Base-by-base conservation (phyloP, 306 rosid genomes). In the Prosopis cineraria region DNA sequence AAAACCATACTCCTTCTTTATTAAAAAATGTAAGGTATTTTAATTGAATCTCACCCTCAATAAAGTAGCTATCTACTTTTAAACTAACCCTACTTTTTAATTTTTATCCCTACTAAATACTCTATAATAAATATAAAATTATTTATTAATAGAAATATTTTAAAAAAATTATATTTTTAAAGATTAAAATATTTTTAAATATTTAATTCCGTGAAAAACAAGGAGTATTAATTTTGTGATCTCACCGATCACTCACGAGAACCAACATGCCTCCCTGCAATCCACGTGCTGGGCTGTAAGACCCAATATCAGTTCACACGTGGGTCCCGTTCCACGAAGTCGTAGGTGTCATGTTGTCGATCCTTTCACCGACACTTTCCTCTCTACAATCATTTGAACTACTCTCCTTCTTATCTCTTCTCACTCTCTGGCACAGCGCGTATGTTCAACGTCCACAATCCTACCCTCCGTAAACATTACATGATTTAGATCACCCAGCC, bases 331-430 rank as follows among this genome's bases (percentile, higher is more conserved):
- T 25, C 19, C 33, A 64, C 66, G 79, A 81, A 81, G 68, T 78
- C 73, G 78, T 82, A 75, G 79, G 82, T 83, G 87, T 81, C 85
- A 74, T 73, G 56, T 77, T 89, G 97, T 87, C 90, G 37, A 87
- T 29, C 40, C 82, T 24, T 8, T 1, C 50, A 62, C 85, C 79
- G 90, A 90, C 96, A 87, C 69, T 44, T 75, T 71, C 83, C 84
- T 78, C 72, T 64, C 68, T 72, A 71, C 91, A 92, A 92, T 92
- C 97, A 92, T 92, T 90, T 88, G 93, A 85, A 84, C 83, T 70
- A 72, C 73, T 27, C 85, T 34, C 13, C 31, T 9, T 33, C 16
- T 3, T 0, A 33, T 40, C n/a, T 8, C 19, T n/a, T 5, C 16
- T 56, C 48, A 59, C 72, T 3, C 83, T 25, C 81, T 17, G 0